Percentiles rank a stretch among this genome's conserved stretches.
These are phyloP conservation scores for Discostella pseudostelligera DNA, from an alignment of 108 stramenopile genomes.

Conservation along the genomic window DNA sequence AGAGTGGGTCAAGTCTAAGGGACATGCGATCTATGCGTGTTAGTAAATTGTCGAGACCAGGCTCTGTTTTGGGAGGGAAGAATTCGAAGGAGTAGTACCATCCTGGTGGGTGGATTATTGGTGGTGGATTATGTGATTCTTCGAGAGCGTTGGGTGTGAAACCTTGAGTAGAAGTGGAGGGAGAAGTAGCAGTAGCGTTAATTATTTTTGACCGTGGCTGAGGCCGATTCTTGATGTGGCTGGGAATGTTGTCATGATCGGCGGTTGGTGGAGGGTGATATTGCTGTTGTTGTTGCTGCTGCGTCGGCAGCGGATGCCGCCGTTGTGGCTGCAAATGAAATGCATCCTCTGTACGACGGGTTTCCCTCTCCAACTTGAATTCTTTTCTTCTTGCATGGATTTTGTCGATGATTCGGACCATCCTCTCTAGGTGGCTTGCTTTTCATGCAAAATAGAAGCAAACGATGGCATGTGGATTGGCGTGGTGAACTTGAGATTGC, in stretches of 20 bases:
- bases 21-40: conserved; percentile 95
- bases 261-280: not conserved
- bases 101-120: conserved; percentile 2
- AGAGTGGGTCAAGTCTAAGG: conserved; percentile 84
- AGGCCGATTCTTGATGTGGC: conserved; percentile 15
- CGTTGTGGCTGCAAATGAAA: not conserved
- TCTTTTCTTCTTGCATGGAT: conserved; percentile 29
- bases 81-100: conserved; percentile 94
- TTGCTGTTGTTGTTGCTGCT: not conserved
- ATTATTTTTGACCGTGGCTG: not conserved
- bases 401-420: conserved; percentile 44
- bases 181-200: not conserved
- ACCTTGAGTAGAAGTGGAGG: conserved; percentile 6
- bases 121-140: not conserved
- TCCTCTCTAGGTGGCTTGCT: no score
- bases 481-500: no score
- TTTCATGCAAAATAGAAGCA: no score
- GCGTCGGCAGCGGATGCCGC: no score
- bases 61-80: conserved; percentile 94
- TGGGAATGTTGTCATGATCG: conserved; percentile 10
- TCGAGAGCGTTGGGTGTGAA: not conserved
- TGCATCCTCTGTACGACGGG: not conserved
- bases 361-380: conserved; percentile 5
- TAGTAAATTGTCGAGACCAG: conserved; percentile 90
- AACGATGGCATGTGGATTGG: no score